Evolutionary conservation across 2,329 filamentous ascomycete species (phyloP).

Genomic region (Fusarium sterilihyphosum): DNA sequence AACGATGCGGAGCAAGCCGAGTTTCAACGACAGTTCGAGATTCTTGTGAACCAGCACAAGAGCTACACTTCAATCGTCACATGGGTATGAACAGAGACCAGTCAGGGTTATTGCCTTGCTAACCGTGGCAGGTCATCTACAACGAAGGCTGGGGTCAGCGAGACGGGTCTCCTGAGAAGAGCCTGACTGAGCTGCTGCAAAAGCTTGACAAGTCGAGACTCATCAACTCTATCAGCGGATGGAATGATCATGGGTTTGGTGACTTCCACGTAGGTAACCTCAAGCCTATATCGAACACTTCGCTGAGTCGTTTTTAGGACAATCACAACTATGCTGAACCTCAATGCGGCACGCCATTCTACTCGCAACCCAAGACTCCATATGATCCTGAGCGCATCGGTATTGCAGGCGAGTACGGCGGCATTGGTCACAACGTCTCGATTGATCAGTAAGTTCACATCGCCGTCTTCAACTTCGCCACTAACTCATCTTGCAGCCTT

Average conservation of each 20-base stretch:
- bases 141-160: slow-evolving; percentile 30
- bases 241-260: slow-evolving; percentile 74
- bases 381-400: slow-evolving; percentile 70
- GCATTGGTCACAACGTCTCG: slow-evolving; percentile 72
- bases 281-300: fast-evolving
- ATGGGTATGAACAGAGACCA: not conserved
- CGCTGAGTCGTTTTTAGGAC: slow-evolving; percentile 50
- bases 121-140: slow-evolving; percentile 15
- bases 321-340: slow-evolving; percentile 79
- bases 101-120: fast-evolving
- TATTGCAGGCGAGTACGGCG: slow-evolving; percentile 77
- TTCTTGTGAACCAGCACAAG: slow-evolving; percentile 65
- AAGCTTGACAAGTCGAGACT: slow-evolving; percentile 71
- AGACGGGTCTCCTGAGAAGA: slow-evolving; percentile 54
- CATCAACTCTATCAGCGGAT: slow-evolving; percentile 71
- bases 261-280: slow-evolving; percentile 57
- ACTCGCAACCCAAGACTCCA: slow-evolving; percentile 64
- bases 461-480: fast-evolving
- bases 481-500: slow-evolving; percentile 54
- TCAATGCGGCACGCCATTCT: slow-evolving; percentile 76
- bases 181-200: slow-evolving; percentile 64
- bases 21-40: slow-evolving; percentile 70
- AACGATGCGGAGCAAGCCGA: slow-evolving; percentile 66
- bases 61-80: slow-evolving; percentile 23
- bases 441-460: slow-evolving; percentile 51